phyloP scores from a whole-genome alignment of 2,329 filamentous ascomycete species.

The Trichoderma koningii region DNA sequence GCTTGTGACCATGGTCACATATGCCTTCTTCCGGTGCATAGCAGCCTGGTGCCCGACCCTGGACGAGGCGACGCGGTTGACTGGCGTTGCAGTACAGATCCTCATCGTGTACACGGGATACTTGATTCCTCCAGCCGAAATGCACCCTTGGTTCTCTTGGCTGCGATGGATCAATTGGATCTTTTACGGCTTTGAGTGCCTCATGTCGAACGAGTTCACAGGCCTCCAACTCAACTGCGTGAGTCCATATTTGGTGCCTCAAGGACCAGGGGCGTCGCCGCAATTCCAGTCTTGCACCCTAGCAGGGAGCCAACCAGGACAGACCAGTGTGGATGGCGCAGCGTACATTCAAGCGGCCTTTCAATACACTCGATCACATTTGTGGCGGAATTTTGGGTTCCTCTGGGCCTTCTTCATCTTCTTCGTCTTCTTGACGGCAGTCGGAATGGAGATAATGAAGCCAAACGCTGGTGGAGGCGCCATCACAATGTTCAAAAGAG shows the following conservation, averaged over 20 bases:
- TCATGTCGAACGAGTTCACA: constrained; percentile 66
- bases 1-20: constrained; percentile 58
- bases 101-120: constrained; percentile 71
- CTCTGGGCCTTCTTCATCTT: constrained; percentile 73
- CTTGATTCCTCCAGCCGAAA: constrained; percentile 58
- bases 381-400: constrained; percentile 79
- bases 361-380: constrained; percentile 57
- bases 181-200: constrained; percentile 69
- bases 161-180: constrained; percentile 68
- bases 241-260: constrained; percentile 59
- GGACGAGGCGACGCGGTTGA: constrained; percentile 63
- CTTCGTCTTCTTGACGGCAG: constrained; percentile 71
- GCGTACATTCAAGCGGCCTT: constrained; percentile 57
- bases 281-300: constrained; percentile 58
- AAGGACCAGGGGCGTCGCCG: constrained; percentile 37
- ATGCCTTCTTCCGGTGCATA: constrained; percentile 60
- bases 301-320: constrained; percentile 49
- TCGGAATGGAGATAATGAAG: constrained; percentile 68
- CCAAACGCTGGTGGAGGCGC: constrained; percentile 61
- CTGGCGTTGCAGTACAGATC: constrained; percentile 60
- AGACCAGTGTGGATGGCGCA: constrained; percentile 53
- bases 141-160: constrained; percentile 65
- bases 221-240: constrained; percentile 60
- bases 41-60: constrained; percentile 61
- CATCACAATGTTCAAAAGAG: constrained; percentile 64